phyloP scores from a whole-genome alignment of 345 rosid genomes.

The Hevea brasiliensis region DNA sequence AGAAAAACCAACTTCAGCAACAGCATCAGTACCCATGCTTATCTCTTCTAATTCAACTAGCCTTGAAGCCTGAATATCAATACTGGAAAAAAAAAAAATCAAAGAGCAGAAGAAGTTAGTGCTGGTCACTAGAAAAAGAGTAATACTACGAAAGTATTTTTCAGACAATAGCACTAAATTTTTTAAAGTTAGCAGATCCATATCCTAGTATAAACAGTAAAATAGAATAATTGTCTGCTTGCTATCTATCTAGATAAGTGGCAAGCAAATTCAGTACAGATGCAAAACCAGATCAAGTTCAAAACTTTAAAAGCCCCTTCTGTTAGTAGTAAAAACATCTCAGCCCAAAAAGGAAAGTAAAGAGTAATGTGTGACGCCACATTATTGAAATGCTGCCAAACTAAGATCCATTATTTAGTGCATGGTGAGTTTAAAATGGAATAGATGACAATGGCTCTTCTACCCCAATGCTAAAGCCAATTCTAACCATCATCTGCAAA shows the following conservation, averaged over 20 bases:
- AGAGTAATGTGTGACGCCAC: background rate
- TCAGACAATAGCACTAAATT: background rate
- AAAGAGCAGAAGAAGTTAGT: background rate
- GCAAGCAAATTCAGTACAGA: background rate
- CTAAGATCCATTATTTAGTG: background rate
- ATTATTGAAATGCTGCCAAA: background rate
- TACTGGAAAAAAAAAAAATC: background rate
- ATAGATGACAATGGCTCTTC: background rate
- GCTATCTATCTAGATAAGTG: background rate
- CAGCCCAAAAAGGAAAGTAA: background rate
- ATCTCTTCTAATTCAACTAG: background rate
- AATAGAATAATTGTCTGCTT: background rate
- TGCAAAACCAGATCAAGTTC: background rate
- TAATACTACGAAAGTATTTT: background rate
- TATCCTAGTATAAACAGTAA: background rate
- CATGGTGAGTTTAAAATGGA: background rate
- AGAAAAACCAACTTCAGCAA: conserved; percentile 37
- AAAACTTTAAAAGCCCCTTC: background rate
- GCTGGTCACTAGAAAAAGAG: background rate
- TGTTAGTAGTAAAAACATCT: background rate
- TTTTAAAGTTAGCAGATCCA: background rate
- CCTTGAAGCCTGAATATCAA: conserved; percentile 23
- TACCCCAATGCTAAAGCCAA: background rate
- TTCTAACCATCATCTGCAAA: background rate
- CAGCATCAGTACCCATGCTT: conserved; percentile 47